Evolutionary conservation across 2,329 filamentous ascomycete genomes (phyloP), one percentile per base, ranked within the genome.

Genomic region (Aspergillus fructus): DNA sequence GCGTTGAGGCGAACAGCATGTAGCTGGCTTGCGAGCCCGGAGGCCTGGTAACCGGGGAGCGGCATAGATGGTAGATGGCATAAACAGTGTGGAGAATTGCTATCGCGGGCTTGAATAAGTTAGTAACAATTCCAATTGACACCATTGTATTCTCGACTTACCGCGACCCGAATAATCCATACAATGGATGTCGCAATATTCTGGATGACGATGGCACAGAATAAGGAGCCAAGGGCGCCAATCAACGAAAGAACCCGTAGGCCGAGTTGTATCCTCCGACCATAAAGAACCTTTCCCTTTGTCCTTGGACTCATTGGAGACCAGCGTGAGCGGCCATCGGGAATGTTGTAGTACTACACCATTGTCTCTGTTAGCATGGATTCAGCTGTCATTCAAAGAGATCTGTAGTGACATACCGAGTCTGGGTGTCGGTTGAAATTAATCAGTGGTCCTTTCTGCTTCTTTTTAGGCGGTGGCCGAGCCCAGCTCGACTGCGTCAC

Each of bases 341-440:
- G 82, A 33, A 89, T 79, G 52, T 89, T 82, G 51, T 64, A 68
- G 59, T 76, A 79, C 77, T 78, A 58, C 34, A 56, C 19, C 13
- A 24, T n/a, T 21, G 13, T 37, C 24, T 15, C 12, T 41, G 57
- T 49, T 52, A 53, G 30, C 40, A 23, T 37, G 39, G 9, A 9
- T 8, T 19, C 3, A 23, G 12, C 3, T 24, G 17, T 21, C 24
- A 5, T 41, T 17, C 11, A 8, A 42, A 39, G 17, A 21, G 24
- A 27, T 11, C 33, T 30, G 9, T 30, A 30, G 21, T 43, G 19
- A 58, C 86, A 69, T 82, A 91, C 88, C 17, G 76, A 76, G 68
- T 97, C 92, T 1, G 93, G 92, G 74, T 96, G 93, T 57, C 85
- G 83, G 73, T 96, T 94, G 80, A 96, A 89, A 59, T 89, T 84